Evolutionary conservation across 257 asterid genomes (phyloP).

Genomic region (Henckelia pumila): DNA sequence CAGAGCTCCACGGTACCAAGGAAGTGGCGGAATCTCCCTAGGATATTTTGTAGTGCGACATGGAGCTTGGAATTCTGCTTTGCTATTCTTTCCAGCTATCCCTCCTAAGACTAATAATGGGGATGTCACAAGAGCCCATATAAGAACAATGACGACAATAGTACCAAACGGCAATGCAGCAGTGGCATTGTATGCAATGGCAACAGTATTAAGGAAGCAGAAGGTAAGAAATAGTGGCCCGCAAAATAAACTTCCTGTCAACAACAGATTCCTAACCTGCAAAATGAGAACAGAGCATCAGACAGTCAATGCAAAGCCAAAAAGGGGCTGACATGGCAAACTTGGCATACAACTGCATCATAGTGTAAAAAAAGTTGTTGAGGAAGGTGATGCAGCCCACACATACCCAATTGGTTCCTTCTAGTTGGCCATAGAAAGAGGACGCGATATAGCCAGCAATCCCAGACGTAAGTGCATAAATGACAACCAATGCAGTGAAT

Average conservation of each 20-base stretch:
- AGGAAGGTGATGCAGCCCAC: too few relatives aligned
- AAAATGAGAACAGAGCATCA: not conserved
- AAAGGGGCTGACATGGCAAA: not conserved
- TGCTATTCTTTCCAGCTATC: conserved; percentile 83
- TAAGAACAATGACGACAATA: conserved; percentile 72
- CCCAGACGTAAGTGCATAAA: conserved; percentile 35
- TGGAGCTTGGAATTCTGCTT: conserved; percentile 86
- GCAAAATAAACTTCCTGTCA: conserved; percentile 73
- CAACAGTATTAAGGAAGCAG: conserved; percentile 79
- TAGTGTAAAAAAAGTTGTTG: too few relatives aligned
- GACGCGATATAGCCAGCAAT: conserved; percentile 48
- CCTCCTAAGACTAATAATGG: conserved; percentile 82
- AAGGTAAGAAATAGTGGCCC: conserved; percentile 78
- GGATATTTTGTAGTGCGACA: conserved; percentile 86
- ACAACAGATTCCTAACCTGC: conserved; percentile 71
- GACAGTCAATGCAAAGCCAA: not conserved
- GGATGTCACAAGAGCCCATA: conserved; percentile 82
- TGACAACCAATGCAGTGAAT: conserved; percentile 20
- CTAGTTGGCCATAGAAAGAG: conserved; percentile 52
- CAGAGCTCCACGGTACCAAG: conserved; percentile 76
- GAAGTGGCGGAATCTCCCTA: conserved; percentile 71
- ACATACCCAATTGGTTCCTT: conserved; percentile 54
- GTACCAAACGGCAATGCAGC: conserved; percentile 92
- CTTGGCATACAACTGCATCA: too few relatives aligned
- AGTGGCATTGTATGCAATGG: conserved; percentile 79